Percentiles rank a stretch among this genome's conserved stretches.
phyloP scores from a whole-genome alignment of 345 rosid species.

The Erucastrum elatum region DNA sequence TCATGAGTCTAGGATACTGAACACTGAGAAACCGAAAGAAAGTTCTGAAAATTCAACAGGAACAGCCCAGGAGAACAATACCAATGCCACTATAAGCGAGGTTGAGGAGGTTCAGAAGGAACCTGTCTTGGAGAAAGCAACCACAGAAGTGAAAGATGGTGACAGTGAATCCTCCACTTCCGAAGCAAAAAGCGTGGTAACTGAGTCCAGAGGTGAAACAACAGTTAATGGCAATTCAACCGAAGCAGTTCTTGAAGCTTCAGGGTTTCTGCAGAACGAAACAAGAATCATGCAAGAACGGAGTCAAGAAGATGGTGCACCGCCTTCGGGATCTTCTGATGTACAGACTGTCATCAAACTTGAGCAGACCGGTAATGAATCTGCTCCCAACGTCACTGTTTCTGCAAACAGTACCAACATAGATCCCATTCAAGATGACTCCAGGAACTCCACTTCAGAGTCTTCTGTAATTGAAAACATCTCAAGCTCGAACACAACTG shows the following conservation, averaged over 20 bases:
- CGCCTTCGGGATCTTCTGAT: slow-evolving; percentile 35
- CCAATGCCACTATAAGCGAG: slow-evolving; percentile 26
- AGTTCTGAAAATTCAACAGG: slow-evolving; percentile 44
- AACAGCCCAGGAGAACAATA: slow-evolving; percentile 27
- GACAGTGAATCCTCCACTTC: slow-evolving; percentile 21
- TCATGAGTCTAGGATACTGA: slow-evolving; percentile 54
- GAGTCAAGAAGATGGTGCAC: slow-evolving; percentile 36
- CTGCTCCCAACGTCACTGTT: slow-evolving; percentile 34
- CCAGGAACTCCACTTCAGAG: slow-evolving; percentile 40
- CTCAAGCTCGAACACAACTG: slow-evolving; percentile 41
- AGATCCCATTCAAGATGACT: slow-evolving; percentile 31
- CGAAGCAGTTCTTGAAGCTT: slow-evolving; percentile 31
- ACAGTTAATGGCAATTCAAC: slow-evolving; percentile 30
- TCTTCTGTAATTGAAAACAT: slow-evolving; percentile 30
- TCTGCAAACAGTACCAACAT: slow-evolving; percentile 33
- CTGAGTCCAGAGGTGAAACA: slow-evolving; percentile 42
- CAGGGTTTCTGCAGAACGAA: slow-evolving; percentile 44
- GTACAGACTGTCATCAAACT: slow-evolving; percentile 19
- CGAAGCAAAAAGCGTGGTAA: slow-evolving; percentile 22
- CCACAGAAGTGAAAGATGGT: slow-evolving; percentile 40
- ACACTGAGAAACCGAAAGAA: slow-evolving; percentile 46
- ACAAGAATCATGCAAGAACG: slow-evolving; percentile 42
- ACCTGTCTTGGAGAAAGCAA: slow-evolving; percentile 32
- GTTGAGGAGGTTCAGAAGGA: slow-evolving; percentile 32
- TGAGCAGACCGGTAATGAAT: slow-evolving; percentile 34